Base-by-base conservation (phyloP, 2,329 filamentous ascomycete species). In the Fusarium sp. region DNA sequence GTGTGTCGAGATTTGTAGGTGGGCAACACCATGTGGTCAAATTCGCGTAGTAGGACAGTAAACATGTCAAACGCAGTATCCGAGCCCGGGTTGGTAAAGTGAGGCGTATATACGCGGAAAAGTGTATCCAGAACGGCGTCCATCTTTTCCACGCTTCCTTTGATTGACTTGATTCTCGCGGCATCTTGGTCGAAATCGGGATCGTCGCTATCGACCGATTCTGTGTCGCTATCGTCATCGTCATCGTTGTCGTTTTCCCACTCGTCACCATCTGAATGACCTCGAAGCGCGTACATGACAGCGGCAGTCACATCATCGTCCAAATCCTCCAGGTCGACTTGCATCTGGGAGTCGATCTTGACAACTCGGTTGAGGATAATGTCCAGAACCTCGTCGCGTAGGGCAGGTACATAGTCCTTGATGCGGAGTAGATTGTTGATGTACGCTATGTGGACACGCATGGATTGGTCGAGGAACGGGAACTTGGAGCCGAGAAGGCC, bases 301-400 rank as follows among this genome's bases (percentile, higher is more conserved):
- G 89, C 88, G 23, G 94, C 89, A 54, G 93, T 91, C 11, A 93
- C 85, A 55, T 96, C 92, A 66, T 98, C 95, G 65, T 97, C 95
- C 63, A 97, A 82, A 71, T 98, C 94, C 65, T 98, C 94, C 73
- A 98, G 83, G 73, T 98, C 94, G 48, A 94, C 87, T 78, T 97
- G 95, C 78, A 98, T 96, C 76, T 97, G 92, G 2, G 97, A 93
- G 76, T 99, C 96, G 59, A 98, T 92, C 79, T 96, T 96, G 73
- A 98, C 93, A 9, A 98, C 85, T 65, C 92, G 90, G 70, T 95
- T 91, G 40, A 94, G 91, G 46, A 98, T 91, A 14, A 97, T 82
- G 56, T 93, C 89, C 66, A 97, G 85, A 23, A 98, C 89, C 63
- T 96, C 92, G 9, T 91, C 88, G 63, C 90, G 90, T 34, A 97